Conservation (phyloP, 2,329 filamentous ascomycete species). For the Xylariaceae sp. region DNA sequence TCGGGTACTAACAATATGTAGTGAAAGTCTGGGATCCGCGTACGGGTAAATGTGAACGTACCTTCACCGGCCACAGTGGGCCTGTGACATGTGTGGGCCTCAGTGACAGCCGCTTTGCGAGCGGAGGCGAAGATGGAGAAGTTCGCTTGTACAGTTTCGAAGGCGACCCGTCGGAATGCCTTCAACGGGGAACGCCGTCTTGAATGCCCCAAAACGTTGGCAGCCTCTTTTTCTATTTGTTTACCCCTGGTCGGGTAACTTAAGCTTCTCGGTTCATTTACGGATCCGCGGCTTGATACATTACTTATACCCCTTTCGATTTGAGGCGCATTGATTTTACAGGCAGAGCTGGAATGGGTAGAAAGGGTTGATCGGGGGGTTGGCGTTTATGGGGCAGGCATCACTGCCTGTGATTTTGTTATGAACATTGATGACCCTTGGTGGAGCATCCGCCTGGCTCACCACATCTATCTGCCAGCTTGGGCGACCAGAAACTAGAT, state of each 20-base stretch:
- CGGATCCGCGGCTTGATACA: conserved; percentile 2
- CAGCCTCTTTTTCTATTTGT: conserved; percentile 5
- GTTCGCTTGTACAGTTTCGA: conserved; percentile 79
- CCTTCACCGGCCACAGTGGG: conserved; percentile 82
- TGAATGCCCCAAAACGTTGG: conserved; percentile 27
- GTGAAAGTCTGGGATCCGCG: conserved; percentile 93
- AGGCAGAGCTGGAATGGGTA: conserved; percentile 6
- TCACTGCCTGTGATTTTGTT: conserved; percentile 1
- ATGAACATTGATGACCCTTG: background rate
- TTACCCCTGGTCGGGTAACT: background rate
- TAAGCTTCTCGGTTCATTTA: background rate
- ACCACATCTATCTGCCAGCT: too few species aligned
- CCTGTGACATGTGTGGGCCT: conserved; percentile 91
- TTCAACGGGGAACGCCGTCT: conserved; percentile 48
- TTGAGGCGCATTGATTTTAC: conserved; percentile 11
- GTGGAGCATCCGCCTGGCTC: background rate
- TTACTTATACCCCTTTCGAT: conserved; percentile 18
- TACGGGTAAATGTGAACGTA: conserved; percentile 85
- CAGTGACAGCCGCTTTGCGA: conserved; percentile 83
- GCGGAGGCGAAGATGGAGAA: conserved; percentile 89
- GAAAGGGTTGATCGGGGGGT: conserved; percentile 1
- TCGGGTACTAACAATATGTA: conserved; percentile 26
- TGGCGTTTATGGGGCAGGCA: conserved; percentile 12
- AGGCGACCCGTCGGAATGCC: conserved; percentile 40
- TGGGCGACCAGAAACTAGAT: too few species aligned